A percentile compares a stretch with the other conserved stretches of the same genome.
phyloP scores from a whole-genome alignment of 306 rosid genomes.

The Oxytropis ochrocephala region DNA sequence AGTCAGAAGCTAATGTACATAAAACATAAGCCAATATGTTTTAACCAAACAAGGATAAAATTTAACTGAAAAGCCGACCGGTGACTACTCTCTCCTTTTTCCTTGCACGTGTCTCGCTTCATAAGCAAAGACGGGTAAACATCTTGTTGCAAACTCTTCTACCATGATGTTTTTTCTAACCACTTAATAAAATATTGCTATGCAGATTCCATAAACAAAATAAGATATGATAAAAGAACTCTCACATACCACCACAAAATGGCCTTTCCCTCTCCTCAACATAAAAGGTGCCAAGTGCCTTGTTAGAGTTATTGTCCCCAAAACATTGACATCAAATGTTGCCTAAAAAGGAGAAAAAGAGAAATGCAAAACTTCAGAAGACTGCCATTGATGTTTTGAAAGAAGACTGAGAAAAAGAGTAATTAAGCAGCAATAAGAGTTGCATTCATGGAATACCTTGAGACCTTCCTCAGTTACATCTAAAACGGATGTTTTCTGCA shows the following conservation, averaged over 20 bases:
- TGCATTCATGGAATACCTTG: conserved; percentile 48
- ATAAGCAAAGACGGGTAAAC: conserved; percentile 15
- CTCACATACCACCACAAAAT: conserved; percentile 88
- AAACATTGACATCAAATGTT: conserved; percentile 81
- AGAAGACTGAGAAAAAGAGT: no score
- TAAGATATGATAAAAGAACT: conserved; percentile 11
- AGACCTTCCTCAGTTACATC: conserved; percentile 66
- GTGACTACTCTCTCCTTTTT: conserved; percentile 2
- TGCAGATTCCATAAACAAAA: conserved; percentile 12
- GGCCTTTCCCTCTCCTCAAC: conserved; percentile 85
- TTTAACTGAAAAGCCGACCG: not conserved
- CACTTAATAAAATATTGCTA: not conserved
- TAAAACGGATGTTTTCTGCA: conserved; percentile 73
- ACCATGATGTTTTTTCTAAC: not conserved
- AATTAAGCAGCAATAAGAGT: conserved; percentile 13
- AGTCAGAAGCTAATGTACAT: not conserved
- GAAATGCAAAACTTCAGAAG: conserved; percentile 17
- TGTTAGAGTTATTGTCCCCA: conserved; percentile 88
- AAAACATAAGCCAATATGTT: not conserved
- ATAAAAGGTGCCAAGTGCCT: conserved; percentile 76
- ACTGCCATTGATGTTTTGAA: conserved; percentile 5
- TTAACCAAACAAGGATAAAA: not conserved
- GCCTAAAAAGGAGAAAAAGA: conserved; percentile 41
- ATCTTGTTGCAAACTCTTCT: conserved; percentile 10
- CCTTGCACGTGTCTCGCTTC: not conserved